Base-by-base conservation (phyloP, 805 yeast species). In the Nakazawaea holstii region DNA sequence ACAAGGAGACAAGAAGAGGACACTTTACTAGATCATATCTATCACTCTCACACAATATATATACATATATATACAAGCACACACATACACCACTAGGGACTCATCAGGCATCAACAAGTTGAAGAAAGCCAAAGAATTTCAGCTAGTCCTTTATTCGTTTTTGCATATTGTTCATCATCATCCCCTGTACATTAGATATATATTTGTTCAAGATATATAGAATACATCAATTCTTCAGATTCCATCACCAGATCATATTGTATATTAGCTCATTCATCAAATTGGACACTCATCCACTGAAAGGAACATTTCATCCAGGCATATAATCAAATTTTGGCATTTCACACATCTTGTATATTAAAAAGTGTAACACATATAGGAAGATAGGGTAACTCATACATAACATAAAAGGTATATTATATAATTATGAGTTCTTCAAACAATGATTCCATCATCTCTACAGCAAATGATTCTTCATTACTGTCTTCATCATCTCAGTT, bases 391-490 rank as follows among this genome's bases (percentile, higher is more conserved):
- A 39, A 39, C 42, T 10, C 33, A 27, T 13, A 10, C 10, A 8
- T n/a, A 7, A 10, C 15, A 10, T 7, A 10, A 10, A 9, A 33
- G 8, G 8, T 17, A 17, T 9, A 36, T 2, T 20, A 36, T 27
- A 36, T 11, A 20, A 38, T 17, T 13, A 44, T 44, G 47, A 44
- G 47, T 32, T 39, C 45, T 27, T 45, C 49, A 11, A 45, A 39
- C 31, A 45, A 40, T 38, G 49, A 45, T 29, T 45, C 45, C 20
- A 15, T 39, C 39, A 33, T 28, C 15, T 45, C 49, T 6, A 28
- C 39, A 15, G 28, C 35, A 6, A 40, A 45, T 31, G 45, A 35
- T 37, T 46, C 49, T 15, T 39, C 45, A 24, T 35, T 36, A 36
- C 6, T 36, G 9, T 40, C 45, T 4, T 35, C 40, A 5, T 35